Percentiles rank a stretch among this genome's conserved stretches.
Conservation (phyloP, 306 rosid species). For the Sindora glabra region DNA sequence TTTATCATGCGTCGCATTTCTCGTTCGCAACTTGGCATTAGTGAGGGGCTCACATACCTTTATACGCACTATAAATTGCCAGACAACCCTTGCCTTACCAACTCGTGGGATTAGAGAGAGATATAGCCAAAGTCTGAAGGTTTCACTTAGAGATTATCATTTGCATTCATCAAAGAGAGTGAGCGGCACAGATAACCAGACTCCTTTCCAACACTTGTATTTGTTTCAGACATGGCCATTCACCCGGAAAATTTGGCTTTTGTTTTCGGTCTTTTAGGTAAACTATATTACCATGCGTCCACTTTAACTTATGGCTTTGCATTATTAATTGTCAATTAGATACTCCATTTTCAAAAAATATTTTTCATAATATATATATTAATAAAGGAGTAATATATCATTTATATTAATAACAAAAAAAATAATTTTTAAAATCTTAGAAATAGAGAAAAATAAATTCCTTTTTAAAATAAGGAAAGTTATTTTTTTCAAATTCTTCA, state of each 20-base stretch:
- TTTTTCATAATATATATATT: too few relatives aligned
- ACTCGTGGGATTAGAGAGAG: conserved; percentile 15
- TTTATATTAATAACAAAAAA: too few relatives aligned
- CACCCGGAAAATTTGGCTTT: conserved; percentile 38
- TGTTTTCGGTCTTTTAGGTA: conserved; percentile 82
- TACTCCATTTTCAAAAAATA: too few relatives aligned
- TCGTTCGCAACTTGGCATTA: conserved; percentile 23
- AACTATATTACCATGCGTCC: background rate
- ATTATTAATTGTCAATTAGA: too few relatives aligned
- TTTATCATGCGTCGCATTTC: background rate
- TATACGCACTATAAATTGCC: conserved; percentile 32
- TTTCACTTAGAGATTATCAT: conserved; percentile 11
- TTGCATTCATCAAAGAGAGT: background rate
- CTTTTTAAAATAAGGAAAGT: too few relatives aligned
- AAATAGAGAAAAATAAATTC: too few relatives aligned
- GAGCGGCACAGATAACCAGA: background rate
- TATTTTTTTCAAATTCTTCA: too few relatives aligned
- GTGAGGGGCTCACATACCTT: background rate
- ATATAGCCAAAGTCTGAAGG: background rate
- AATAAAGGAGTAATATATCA: too few relatives aligned
- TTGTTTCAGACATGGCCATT: conserved; percentile 37
- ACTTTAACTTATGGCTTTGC: background rate
- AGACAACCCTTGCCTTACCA: background rate
- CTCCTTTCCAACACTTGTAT: background rate
- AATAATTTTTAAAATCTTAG: too few relatives aligned